Conservation (phyloP, 441 rosid genomes). For the Mallotus repandus region DNA sequence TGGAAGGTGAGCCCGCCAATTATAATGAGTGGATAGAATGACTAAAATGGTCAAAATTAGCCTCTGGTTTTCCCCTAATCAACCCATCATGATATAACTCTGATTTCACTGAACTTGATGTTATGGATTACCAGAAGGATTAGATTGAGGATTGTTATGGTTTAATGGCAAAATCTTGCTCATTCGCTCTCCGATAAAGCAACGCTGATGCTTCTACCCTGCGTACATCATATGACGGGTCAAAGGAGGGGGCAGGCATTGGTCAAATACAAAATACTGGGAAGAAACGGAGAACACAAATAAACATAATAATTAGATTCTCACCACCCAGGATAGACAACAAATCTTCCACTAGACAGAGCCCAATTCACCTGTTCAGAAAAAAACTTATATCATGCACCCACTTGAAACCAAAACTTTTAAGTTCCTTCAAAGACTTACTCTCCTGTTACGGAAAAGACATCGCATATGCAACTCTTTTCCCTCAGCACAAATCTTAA, state of each 20-base stretch:
- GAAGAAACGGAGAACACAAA: slow-evolving; percentile 3
- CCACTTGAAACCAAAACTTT: background rate
- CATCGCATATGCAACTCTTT: background rate
- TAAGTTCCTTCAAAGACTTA: background rate
- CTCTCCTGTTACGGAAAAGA: background rate
- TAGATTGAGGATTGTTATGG: slow-evolving; percentile 35
- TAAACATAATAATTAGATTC: slow-evolving; percentile 27
- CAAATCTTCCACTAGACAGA: slow-evolving; percentile 64
- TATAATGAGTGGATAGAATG: background rate
- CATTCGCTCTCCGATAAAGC: slow-evolving; percentile 93
- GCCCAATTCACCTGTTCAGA: slow-evolving; percentile 94
- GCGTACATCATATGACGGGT: slow-evolving; percentile 20
- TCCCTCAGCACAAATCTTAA: too few relatives aligned
- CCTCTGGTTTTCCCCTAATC: slow-evolving; percentile 14
- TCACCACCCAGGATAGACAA: slow-evolving; percentile 97
- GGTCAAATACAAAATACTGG: slow-evolving; percentile 17
- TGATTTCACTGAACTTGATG: slow-evolving; percentile 20
- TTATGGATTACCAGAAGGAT: slow-evolving; percentile 28
- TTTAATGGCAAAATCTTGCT: slow-evolving; percentile 83
- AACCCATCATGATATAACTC: slow-evolving; percentile 22
- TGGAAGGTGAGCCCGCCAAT: background rate
- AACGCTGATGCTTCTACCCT: slow-evolving; percentile 99
- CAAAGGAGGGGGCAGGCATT: slow-evolving; percentile 10
- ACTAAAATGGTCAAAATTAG: slow-evolving; percentile 9
- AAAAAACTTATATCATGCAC: slow-evolving; percentile 21